Percentiles rank a stretch among this genome's conserved stretches.
Evolutionary conservation across 2,329 filamentous ascomycete species (phyloP).

Genomic region (Leptoxyphium fumago): DNA sequence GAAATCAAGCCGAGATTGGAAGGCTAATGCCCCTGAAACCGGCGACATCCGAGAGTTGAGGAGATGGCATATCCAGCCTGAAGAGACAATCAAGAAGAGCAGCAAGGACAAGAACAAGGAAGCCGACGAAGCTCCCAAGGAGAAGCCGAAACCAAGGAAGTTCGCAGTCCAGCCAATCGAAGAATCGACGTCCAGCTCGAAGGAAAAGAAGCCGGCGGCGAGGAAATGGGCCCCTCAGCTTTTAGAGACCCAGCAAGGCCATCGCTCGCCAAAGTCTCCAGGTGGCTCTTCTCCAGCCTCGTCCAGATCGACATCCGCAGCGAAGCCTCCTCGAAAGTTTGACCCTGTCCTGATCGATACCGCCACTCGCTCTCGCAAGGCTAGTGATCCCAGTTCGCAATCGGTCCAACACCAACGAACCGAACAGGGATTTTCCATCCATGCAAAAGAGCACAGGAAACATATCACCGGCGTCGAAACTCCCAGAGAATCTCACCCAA

Average conservation of each 20-base stretch:
- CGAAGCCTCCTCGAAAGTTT: constrained; percentile 38
- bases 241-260: constrained; percentile 16
- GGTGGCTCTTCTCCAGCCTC: constrained; percentile 3
- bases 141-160: constrained; percentile 1
- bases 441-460: constrained; percentile 17
- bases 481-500: constrained; percentile 3
- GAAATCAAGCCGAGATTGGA: constrained; percentile 31
- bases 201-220: constrained; percentile 6
- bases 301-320: constrained; percentile 5
- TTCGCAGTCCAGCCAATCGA: constrained; percentile 7
- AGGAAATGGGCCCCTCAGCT: constrained; percentile 20
- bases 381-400: constrained; percentile 48
- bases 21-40: constrained; percentile 5
- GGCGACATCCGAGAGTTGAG: constrained; percentile 21
- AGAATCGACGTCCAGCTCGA: constrained; percentile 5
- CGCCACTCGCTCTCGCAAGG: constrained; percentile 53
- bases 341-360: constrained; percentile 72
- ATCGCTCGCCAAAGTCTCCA: constrained; percentile 8
- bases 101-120: constrained; percentile 6
- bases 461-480: constrained; percentile 13
- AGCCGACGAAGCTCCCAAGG: constrained; percentile 2
- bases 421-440: constrained; percentile 28
- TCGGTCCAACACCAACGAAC: constrained; percentile 55
- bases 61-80: constrained; percentile 15
- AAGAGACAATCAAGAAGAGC: constrained; percentile 23